Evolutionary conservation across 345 rosid genomes (phyloP), one percentile per base, ranked within the genome.

Genomic region (Clausena lansium): DNA sequence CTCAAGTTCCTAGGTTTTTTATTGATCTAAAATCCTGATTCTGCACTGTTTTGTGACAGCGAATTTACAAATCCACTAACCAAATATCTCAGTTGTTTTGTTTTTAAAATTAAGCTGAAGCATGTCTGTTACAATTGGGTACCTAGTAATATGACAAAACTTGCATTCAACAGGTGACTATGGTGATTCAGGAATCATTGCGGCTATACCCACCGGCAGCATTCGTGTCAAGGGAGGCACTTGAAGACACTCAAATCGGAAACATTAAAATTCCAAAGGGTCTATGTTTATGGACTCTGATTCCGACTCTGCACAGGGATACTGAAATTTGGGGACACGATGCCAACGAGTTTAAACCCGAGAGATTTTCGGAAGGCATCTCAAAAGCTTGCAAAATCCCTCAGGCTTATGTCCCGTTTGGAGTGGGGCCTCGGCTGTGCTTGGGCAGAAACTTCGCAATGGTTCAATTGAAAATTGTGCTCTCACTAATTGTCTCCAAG

Each of bases 401-500:
- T 6, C 93, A 91, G 38, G 88, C 88, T 20, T 91, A 88, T 41
- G 76, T 92, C 15, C 92, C 97, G 0, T 95, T 95, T 33, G 98
- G 97, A 11, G 66, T 91, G 5, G 99, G 99, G 17, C 90, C 93
- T 47, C 87, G 97, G 54, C 61, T 78, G 70, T 93, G 99, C 83
- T 79, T 93, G 60, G 99, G 93, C 2, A 86, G 79, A 78, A 91
- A 91, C 81, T 91, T 93, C 6, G 96, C 92, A 0, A 88, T 92
- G 93, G 83, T 87, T 61, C 86, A 95, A 68, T 76, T 90, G 73
- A 93, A 93, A 81, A 79, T 87, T 52, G 83, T 90, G 65, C 67
- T 95, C 35, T 82, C 89, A 1, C 83, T 91, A 66, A 71, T 95
- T n/a, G 87, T 95, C 61, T 93, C 93, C 69, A 88, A 82, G 81